Conservation (phyloP, 2,329 filamentous ascomycete genomes). For the Fusarium marasasianum region DNA sequence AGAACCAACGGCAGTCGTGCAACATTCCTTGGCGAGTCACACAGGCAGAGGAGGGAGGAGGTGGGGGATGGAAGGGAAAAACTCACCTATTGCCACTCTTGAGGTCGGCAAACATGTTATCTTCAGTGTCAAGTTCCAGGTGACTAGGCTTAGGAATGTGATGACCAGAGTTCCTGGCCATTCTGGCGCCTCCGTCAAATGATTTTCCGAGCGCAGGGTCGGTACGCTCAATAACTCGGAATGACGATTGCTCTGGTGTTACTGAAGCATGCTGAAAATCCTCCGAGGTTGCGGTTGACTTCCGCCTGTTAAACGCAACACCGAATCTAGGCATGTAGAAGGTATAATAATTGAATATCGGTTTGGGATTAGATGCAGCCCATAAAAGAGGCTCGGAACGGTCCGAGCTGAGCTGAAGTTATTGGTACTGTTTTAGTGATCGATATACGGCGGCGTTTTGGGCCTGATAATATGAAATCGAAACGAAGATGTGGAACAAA, state of each 20-base stretch:
- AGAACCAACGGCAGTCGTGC: constrained; percentile 29
- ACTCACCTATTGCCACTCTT: constrained; percentile 66
- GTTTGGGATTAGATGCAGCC: constrained; percentile 38
- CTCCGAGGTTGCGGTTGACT: constrained; percentile 65
- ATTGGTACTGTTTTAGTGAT: constrained; percentile 20
- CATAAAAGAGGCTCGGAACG: constrained; percentile 35
- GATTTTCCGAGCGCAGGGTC: constrained; percentile 57
- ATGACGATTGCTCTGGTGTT: constrained; percentile 60
- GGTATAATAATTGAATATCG: constrained; percentile 26
- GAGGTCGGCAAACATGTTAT: constrained; percentile 67
- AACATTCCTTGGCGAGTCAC: constrained; percentile 36
- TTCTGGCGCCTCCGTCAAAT: constrained; percentile 60
- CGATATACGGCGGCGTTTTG: constrained; percentile 25
- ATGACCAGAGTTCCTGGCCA: constrained; percentile 51
- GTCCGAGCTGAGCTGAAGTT: constrained; percentile 12
- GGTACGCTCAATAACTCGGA: constrained; percentile 66
- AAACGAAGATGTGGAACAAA: constrained; percentile 25
- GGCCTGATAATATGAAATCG: constrained; percentile 11
- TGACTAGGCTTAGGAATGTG: constrained; percentile 51
- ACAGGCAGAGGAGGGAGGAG: constrained; percentile 23
- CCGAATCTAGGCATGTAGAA: constrained; percentile 70
- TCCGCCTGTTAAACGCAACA: constrained; percentile 67
- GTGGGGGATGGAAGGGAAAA: constrained; percentile 11
- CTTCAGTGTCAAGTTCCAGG: constrained; percentile 57
- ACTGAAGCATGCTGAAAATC: constrained; percentile 62